Percentiles rank a stretch among this genome's conserved stretches.
phyloP scores from a whole-genome alignment of 176 grass and related monocot species.

The Raddia guianensis region DNA sequence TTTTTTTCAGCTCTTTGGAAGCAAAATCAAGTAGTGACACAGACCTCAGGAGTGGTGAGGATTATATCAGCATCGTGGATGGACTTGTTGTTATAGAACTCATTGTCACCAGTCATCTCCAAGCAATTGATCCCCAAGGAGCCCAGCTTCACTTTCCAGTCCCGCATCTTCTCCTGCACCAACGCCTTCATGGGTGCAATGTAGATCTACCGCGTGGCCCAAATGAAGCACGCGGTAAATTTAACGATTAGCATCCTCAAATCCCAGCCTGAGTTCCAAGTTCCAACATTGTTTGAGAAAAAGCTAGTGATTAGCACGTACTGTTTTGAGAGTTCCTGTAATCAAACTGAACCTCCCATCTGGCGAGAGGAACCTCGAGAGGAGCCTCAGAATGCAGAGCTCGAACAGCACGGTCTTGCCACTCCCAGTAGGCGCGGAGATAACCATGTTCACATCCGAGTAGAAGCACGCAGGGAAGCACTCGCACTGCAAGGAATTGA shows the following conservation, averaged over 20 bases:
- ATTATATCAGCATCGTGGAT: conserved; percentile 86
- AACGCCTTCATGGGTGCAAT: conserved; percentile 90
- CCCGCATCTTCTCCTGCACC: conserved; percentile 93
- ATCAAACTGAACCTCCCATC: conserved; percentile 72
- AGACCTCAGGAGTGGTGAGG: conserved; percentile 94
- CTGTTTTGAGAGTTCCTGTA: conserved; percentile 88
- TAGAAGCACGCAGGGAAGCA: conserved; percentile 77
- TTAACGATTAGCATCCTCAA: conserved; percentile 16
- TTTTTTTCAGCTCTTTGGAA: conserved; percentile 8
- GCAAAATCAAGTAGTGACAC: conserved; percentile 29
- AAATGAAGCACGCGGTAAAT: conserved; percentile 28
- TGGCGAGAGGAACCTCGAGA: conserved; percentile 78
- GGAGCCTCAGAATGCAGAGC: conserved; percentile 88
- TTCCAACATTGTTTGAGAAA: conserved; percentile 11
- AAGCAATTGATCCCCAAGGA: conserved; percentile 76
- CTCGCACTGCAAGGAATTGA: conserved; percentile 96
- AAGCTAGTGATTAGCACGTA: conserved; percentile 42
- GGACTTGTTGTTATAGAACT: conserved; percentile 62
- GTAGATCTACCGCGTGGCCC: conserved; percentile 62
- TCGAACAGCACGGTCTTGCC: conserved; percentile 94
- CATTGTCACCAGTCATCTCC: conserved; percentile 94
- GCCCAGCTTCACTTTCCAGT: conserved; percentile 76
- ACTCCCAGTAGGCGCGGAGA: conserved; percentile 94
- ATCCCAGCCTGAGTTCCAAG: not conserved
- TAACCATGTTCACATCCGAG: conserved; percentile 91